phyloP scores from a whole-genome alignment of 2,329 filamentous ascomycete genomes.

The Seiridium unicorne region DNA sequence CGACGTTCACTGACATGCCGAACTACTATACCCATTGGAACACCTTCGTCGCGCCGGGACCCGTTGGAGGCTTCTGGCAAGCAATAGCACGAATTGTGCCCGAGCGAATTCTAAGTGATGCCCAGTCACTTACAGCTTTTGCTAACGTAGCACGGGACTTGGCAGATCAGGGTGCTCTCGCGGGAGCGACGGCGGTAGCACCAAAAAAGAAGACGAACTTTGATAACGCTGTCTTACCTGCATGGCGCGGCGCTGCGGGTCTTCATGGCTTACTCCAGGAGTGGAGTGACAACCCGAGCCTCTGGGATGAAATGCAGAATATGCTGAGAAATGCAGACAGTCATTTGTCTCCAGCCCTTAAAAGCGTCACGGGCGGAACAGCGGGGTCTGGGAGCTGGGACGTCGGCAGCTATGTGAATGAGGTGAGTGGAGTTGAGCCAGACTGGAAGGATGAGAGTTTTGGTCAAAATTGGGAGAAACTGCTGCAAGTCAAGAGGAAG shows the following conservation, averaged over 20 bases:
- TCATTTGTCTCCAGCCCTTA: not conserved
- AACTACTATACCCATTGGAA: not conserved
- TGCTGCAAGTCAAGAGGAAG: not conserved
- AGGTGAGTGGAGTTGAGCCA: not conserved
- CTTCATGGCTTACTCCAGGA: not conserved
- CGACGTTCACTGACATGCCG: not conserved
- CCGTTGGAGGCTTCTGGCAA: not conserved
- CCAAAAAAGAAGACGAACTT: not conserved
- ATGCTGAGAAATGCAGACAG: not conserved
- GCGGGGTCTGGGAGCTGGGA: not conserved
- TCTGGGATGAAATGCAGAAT: not conserved
- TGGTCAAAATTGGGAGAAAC: not conserved
- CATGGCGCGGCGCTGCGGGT: not conserved
- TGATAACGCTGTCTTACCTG: not conserved
- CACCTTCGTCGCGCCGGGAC: not conserved
- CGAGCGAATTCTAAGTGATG: not conserved
- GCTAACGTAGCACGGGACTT: not conserved
- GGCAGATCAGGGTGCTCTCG: not conserved
- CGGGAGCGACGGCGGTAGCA: not conserved
- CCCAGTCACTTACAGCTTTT: not conserved
- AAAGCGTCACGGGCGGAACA: not conserved
- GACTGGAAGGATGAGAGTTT: not conserved
- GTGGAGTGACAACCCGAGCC: not conserved
- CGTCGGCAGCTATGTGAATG: not conserved
- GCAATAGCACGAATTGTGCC: not conserved